Percentiles rank a stretch among this genome's conserved stretches.
phyloP scores from a whole-genome alignment of 331 rosid genomes.

The Quercus phellos region DNA sequence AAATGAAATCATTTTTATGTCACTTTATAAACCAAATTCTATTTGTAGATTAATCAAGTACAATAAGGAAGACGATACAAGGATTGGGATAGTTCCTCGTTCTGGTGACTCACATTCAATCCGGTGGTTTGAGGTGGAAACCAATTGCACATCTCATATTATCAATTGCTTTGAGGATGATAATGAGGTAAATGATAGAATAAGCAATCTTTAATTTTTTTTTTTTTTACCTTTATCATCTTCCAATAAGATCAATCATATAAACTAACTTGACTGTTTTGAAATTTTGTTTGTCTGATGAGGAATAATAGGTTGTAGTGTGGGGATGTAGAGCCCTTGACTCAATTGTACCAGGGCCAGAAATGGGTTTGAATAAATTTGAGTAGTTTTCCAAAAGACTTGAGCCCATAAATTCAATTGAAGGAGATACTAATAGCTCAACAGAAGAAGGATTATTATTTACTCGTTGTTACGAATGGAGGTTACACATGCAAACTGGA shows the following conservation, averaged over 20 bases:
- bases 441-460: not conserved
- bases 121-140: constrained; percentile 60
- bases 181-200: constrained; percentile 36
- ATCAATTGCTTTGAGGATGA: constrained; percentile 64
- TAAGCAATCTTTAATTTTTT: no score
- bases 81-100: constrained; percentile 77
- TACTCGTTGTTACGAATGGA: constrained; percentile 42
- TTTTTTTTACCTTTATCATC: not conserved
- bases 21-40: not conserved
- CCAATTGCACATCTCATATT: constrained; percentile 60
- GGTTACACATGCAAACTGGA: constrained; percentile 54
- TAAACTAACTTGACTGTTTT: not conserved
- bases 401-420: not conserved
- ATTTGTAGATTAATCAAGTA: constrained; percentile 43
- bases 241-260: not conserved
- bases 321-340: constrained; percentile 69
- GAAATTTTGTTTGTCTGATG: not conserved
- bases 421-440: not conserved
- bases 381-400: constrained; percentile 37
- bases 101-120: constrained; percentile 53
- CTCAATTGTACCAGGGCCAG: constrained; percentile 47
- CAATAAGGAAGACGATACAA: constrained; percentile 41
- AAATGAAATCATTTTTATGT: not conserved
- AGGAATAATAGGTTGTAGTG: constrained; percentile 52
- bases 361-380: constrained; percentile 20